Base-by-base conservation (phyloP, 495 filamentous ascomycete genomes). In the Aspergillus biplanus region DNA sequence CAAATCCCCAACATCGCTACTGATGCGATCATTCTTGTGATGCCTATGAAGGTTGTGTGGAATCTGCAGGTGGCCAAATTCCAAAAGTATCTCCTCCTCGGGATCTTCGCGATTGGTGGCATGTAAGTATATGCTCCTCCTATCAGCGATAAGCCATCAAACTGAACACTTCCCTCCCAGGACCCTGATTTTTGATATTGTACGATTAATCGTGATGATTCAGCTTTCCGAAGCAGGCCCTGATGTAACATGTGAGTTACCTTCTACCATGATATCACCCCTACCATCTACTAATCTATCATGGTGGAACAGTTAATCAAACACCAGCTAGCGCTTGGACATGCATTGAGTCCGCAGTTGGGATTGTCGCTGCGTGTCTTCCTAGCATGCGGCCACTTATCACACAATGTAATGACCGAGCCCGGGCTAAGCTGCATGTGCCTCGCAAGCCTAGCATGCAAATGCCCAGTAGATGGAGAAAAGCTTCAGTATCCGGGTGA, bases 21-120 rank as follows among this genome's bases (percentile, higher is more conserved):
- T 3, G 80, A 81, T 58, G 56, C 73, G 5, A 67, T 71, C 15
- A 71, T 83, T 31, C 68, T 83, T 13, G 33, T 80, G 0, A 75
- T 86, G 42, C 85, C 85, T 0, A 67, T 86, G 12, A 77, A 78
- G 1, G 75, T 78, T 2, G 71, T 85, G 6, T 73, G 73, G 67
- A 67, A 65, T 6, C 65, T 82, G 11, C 75, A 78, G 3, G 72
- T 82, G 46, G 58, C 73, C 3, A 69, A 66, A 57, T 65, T 62
- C 15, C 70, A 79, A 55, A 83, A 77, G 52, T 33, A 74, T 31
- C 71, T 76, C 16, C 62, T 82, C 7, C 68, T 72, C 0, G 68
- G 71, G 18, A 73, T 83, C 4, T 83, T 83, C 58, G 56, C 73
- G 15, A 52, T 83, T 8, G 80, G 81, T 57, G 67, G 67, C 42